A percentile compares a stretch with the other conserved stretches of the same genome.
phyloP scores from a whole-genome alignment of 2,329 filamentous ascomycete species.

The Aspergillus texensis region DNA sequence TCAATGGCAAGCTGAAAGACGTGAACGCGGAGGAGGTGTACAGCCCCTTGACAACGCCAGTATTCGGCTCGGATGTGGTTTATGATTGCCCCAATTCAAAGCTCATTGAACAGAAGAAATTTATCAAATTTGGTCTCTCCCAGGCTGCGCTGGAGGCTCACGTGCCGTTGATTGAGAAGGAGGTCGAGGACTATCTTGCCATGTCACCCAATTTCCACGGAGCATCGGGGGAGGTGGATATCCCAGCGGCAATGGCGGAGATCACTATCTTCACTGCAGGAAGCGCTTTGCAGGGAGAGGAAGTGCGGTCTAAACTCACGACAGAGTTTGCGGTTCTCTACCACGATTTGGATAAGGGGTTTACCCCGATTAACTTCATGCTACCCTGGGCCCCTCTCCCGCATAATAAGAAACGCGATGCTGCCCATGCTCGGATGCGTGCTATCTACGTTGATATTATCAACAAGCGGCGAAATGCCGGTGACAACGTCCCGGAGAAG shows the following conservation, averaged over 20 bases:
- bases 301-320: slow-evolving; percentile 72
- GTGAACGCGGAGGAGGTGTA: slow-evolving; percentile 92
- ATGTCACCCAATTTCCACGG: slow-evolving; percentile 61
- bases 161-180: slow-evolving; percentile 79
- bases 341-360: slow-evolving; percentile 79
- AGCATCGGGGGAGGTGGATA: slow-evolving; percentile 62
- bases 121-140: slow-evolving; percentile 67
- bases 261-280: slow-evolving; percentile 82
- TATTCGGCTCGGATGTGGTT: slow-evolving; percentile 82
- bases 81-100: slow-evolving; percentile 91
- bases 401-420: slow-evolving; percentile 72
- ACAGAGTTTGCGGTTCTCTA: slow-evolving; percentile 73
- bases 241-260: slow-evolving; percentile 70
- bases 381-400: slow-evolving; percentile 79
- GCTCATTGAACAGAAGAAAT: slow-evolving; percentile 94
- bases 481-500: slow-evolving; percentile 36
- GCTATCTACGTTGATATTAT: slow-evolving; percentile 73
- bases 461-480: slow-evolving; percentile 58
- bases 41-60: slow-evolving; percentile 68
- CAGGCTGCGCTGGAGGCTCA: slow-evolving; percentile 66
- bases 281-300: slow-evolving; percentile 72
- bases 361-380: slow-evolving; percentile 80
- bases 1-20: slow-evolving; percentile 89
- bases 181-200: slow-evolving; percentile 56
- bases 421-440: slow-evolving; percentile 70